Evolutionary conservation across 2,329 filamentous ascomycete species (phyloP).

Genomic region (Arthrobotrys sinensis): DNA sequence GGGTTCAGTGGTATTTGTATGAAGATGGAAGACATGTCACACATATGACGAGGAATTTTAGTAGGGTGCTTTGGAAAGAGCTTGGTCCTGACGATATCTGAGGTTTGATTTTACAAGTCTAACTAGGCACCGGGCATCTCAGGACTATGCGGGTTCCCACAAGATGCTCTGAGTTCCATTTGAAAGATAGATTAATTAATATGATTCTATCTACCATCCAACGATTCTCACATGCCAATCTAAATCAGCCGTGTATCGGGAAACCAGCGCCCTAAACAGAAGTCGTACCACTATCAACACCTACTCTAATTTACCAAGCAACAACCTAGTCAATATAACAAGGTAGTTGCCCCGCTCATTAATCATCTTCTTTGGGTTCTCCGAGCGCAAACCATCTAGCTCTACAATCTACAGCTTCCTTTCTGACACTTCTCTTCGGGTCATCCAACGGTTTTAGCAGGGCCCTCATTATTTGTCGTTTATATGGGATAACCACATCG

Average conservation of each 20-base stretch:
- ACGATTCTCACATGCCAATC: neutral
- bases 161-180: neutral
- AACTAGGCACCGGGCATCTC: too few species aligned
- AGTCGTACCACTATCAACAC: conserved; percentile 18
- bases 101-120: neutral
- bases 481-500: conserved; percentile 73
- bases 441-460: conserved; percentile 75
- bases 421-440: conserved; percentile 75
- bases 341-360: conserved; percentile 11
- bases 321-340: conserved; percentile 17
- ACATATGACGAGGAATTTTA: conserved; percentile 28
- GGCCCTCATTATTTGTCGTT: conserved; percentile 73
- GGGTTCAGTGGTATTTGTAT: conserved; percentile 29
- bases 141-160: neutral
- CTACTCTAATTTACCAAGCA: conserved; percentile 13
- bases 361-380: conserved; percentile 62
- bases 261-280: conserved; percentile 4
- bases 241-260: conserved; percentile 1
- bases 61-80: conserved; percentile 33
- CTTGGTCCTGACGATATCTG: conserved; percentile 1
- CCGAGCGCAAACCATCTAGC: conserved; percentile 63
- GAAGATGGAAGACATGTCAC: conserved; percentile 24
- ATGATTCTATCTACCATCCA: neutral
- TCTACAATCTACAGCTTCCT: conserved; percentile 68
- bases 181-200: neutral